phyloP scores from a whole-genome alignment of 2,329 filamentous ascomycete genomes.

The Beauveria scarabaeidicola region DNA sequence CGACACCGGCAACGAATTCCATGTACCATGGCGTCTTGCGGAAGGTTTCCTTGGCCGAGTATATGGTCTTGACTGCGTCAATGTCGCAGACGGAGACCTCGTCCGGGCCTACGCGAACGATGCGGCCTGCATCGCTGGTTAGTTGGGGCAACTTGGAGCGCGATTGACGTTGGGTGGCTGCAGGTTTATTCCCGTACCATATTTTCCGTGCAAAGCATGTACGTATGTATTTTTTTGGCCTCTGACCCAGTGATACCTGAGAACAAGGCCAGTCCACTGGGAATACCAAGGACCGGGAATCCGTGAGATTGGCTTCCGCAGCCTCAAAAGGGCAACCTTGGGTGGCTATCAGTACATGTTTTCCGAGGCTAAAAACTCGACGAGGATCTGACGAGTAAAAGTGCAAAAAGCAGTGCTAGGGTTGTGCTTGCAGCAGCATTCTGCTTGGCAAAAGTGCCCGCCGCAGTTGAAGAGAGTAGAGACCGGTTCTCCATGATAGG shows the following conservation, averaged over 20 bases:
- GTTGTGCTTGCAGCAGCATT: neutral
- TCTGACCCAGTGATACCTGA: constrained; percentile 8
- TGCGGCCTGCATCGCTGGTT: neutral
- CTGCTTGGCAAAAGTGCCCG: neutral
- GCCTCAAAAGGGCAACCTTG: neutral
- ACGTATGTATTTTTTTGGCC: neutral
- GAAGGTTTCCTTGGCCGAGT: constrained; percentile 9
- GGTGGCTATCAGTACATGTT: neutral
- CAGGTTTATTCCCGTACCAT: neutral
- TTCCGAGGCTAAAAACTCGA: fast-evolving
- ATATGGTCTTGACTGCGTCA: neutral
- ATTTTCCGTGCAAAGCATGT: constrained; percentile 2
- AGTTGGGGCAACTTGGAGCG: neutral
- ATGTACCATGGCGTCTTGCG: constrained; percentile 8
- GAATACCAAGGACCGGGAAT: constrained; percentile 8
- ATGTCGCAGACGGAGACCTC: constrained; percentile 3
- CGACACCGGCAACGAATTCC: neutral
- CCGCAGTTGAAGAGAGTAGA: neutral
- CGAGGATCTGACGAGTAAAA: neutral
- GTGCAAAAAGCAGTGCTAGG: neutral
- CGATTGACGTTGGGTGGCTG: too few relatives aligned
- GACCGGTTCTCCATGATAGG: neutral
- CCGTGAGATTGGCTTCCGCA: neutral
- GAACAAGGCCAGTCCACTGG: neutral
- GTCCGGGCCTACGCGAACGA: constrained; percentile 6